Evolutionary conservation across 2,329 filamentous ascomycete genomes (phyloP).

Genomic region (Scytalidium sp.): DNA sequence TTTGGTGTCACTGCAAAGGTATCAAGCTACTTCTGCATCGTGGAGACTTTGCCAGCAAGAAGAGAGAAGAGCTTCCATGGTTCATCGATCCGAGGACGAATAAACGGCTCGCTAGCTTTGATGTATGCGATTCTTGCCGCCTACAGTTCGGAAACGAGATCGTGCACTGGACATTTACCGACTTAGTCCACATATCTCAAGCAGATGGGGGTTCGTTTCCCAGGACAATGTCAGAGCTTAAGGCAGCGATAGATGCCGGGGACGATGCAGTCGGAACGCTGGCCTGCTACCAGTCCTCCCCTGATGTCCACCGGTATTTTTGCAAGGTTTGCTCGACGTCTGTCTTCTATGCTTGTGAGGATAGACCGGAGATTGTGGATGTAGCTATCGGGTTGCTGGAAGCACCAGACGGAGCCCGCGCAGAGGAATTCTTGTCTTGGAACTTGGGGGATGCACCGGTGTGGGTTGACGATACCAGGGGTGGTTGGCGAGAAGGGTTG

Average conservation of each 20-base stretch:
- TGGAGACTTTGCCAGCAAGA: slow-evolving; percentile 24
- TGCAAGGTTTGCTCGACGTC: slow-evolving; percentile 59
- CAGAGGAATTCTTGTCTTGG: slow-evolving; percentile 59
- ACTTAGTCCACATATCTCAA: slow-evolving; percentile 37
- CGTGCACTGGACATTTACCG: slow-evolving; percentile 41
- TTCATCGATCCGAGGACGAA: slow-evolving; percentile 41
- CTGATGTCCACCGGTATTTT: slow-evolving; percentile 54
- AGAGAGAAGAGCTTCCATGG: slow-evolving; percentile 33
- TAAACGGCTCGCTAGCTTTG: slow-evolving; percentile 37
- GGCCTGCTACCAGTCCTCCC: slow-evolving; percentile 50
- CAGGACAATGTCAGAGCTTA: slow-evolving; percentile 27
- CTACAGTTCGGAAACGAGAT: slow-evolving; percentile 39
- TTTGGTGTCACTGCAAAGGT: slow-evolving; percentile 45
- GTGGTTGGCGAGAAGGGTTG: slow-evolving; percentile 38
- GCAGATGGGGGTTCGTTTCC: slow-evolving; percentile 26
- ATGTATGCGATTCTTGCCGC: slow-evolving; percentile 47
- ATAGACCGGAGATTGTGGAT: slow-evolving; percentile 52
- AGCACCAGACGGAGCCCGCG: slow-evolving; percentile 46
- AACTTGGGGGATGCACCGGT: slow-evolving; percentile 30
- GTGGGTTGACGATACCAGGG: slow-evolving; percentile 32
- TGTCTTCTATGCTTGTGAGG: slow-evolving; percentile 55
- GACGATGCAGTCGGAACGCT: slow-evolving; percentile 38
- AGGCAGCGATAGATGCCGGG: slow-evolving; percentile 33
- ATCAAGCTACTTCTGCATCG: slow-evolving; percentile 38
- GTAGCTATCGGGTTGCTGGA: slow-evolving; percentile 58